Conservation (phyloP, 805 yeast species). For the Starmera dryadoides region DNA sequence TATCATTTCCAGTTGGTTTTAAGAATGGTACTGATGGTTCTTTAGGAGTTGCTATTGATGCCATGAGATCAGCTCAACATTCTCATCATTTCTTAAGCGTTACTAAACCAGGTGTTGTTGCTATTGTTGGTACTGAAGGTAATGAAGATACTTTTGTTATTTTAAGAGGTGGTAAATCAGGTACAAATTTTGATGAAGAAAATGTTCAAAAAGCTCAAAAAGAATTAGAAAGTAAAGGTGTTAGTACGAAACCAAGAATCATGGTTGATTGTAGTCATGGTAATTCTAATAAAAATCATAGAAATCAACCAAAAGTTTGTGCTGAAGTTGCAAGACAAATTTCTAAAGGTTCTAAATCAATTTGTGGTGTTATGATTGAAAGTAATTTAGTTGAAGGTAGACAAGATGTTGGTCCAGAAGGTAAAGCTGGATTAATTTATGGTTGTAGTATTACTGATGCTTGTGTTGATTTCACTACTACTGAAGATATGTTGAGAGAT, state of each 20-base stretch:
- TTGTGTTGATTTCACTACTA: constrained; percentile 86
- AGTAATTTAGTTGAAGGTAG: constrained; percentile 87
- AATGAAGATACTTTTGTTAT: constrained; percentile 86
- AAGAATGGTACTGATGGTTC: constrained; percentile 98
- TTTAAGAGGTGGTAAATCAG: constrained; percentile 90
- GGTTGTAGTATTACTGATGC: constrained; percentile 98
- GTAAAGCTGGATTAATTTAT: constrained; percentile 69
- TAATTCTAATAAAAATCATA: constrained; percentile 84
- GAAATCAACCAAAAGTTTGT: constrained; percentile 89
- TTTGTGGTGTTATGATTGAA: constrained; percentile 97
- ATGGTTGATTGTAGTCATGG: constrained; percentile 99
- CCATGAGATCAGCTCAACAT: constrained; percentile 84
- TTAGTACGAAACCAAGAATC: constrained; percentile 45
- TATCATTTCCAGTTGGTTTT: constrained; percentile 97
- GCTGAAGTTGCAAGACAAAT: constrained; percentile 73
- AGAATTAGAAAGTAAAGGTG: constrained; percentile 41
- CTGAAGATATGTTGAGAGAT: constrained; percentile 61
- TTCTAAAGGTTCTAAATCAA: constrained; percentile 59
- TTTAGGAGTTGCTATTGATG: constrained; percentile 90
- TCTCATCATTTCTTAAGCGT: constrained; percentile 94
- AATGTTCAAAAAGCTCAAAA: constrained; percentile 62
- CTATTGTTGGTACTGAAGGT: constrained; percentile 94
- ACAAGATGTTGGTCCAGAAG: constrained; percentile 81
- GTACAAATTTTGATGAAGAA: constrained; percentile 81
- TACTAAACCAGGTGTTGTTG: constrained; percentile 93